Conservation (phyloP, 2,329 filamentous ascomycete species). For the Ustulina deusta region DNA sequence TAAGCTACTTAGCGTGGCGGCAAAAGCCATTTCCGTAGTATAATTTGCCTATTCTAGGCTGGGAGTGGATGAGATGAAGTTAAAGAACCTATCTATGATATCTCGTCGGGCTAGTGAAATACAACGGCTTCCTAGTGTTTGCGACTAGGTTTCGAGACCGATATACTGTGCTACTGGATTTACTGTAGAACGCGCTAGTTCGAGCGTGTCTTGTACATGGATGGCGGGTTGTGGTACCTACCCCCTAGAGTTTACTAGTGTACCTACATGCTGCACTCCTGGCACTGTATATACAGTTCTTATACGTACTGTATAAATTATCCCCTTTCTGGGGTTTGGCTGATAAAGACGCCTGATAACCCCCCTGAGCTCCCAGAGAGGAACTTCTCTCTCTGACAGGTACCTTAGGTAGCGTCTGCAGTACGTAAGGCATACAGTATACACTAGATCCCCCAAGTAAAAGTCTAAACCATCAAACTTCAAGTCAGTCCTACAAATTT, state of each 20-base stretch:
- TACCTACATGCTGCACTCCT: not conserved
- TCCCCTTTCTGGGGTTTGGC: slow-evolving; percentile 17
- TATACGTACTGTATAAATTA: not conserved
- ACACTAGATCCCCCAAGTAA: slow-evolving; percentile 20
- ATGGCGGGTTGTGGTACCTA: no score
- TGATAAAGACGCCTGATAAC: not conserved
- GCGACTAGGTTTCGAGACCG: not conserved
- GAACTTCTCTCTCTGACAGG: no score
- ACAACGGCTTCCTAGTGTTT: not conserved
- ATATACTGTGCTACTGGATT: slow-evolving; percentile 15
- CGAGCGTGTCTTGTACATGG: slow-evolving; percentile 13
- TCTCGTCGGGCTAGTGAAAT: slow-evolving; percentile 1
- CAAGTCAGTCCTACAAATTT: slow-evolving; percentile 32
- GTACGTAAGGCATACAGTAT: not conserved
- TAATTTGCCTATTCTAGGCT: not conserved
- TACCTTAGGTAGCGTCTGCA: no score
- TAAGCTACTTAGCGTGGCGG: slow-evolving; percentile 72
- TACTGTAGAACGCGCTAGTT: slow-evolving; percentile 20
- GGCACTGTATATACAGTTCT: slow-evolving; percentile 11
- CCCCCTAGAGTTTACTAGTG: no score
- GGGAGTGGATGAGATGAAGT: slow-evolving; percentile 5
- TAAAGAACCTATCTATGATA: not conserved
- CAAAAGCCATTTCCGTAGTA: slow-evolving; percentile 72
- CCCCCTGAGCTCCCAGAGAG: not conserved
- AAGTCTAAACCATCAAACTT: slow-evolving; percentile 22